Percentiles rank a stretch among this genome's conserved stretches.
Conservation (phyloP, 177 flowering plant species). For the Vitis hybrid region DNA sequence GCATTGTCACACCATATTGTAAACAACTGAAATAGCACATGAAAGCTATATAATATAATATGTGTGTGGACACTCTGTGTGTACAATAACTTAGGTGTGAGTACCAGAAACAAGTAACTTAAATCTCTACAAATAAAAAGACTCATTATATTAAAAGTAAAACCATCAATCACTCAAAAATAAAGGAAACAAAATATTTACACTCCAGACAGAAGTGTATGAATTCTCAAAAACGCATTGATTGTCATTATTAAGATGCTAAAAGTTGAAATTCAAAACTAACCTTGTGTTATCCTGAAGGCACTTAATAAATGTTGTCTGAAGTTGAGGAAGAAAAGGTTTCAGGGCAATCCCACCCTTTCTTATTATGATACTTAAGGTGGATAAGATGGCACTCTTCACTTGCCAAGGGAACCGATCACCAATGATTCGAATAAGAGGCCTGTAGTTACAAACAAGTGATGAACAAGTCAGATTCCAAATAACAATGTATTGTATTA, state of each 20-base stretch:
- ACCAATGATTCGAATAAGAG: slow-evolving; percentile 94
- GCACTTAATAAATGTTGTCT: slow-evolving; percentile 96
- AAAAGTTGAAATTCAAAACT: slow-evolving; percentile 1
- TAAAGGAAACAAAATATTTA: neutral
- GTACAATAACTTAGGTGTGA: no score
- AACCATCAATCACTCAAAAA: no score
- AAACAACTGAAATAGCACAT: slow-evolving; percentile 4
- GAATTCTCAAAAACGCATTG: no score
- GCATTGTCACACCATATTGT: slow-evolving; percentile 18
- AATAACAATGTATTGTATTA: no score
- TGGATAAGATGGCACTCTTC: slow-evolving; percentile 92
- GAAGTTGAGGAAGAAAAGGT: slow-evolving; percentile 99
- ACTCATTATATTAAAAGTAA: no score
- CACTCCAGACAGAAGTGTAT: no score
- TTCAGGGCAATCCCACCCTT: slow-evolving; percentile 93
- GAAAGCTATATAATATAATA: neutral
- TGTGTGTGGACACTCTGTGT: no score
- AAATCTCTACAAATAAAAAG: no score
- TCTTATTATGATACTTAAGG: slow-evolving; percentile 74
- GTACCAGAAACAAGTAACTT: no score
- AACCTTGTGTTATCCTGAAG: slow-evolving; percentile 93
- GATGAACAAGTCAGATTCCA: neutral
- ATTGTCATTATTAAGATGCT: no score
- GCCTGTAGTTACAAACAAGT: slow-evolving; percentile 47
- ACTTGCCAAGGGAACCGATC: slow-evolving; percentile 99